phyloP scores from a whole-genome alignment of 768 basidiomycete species.

The Megacollybia marginata region DNA sequence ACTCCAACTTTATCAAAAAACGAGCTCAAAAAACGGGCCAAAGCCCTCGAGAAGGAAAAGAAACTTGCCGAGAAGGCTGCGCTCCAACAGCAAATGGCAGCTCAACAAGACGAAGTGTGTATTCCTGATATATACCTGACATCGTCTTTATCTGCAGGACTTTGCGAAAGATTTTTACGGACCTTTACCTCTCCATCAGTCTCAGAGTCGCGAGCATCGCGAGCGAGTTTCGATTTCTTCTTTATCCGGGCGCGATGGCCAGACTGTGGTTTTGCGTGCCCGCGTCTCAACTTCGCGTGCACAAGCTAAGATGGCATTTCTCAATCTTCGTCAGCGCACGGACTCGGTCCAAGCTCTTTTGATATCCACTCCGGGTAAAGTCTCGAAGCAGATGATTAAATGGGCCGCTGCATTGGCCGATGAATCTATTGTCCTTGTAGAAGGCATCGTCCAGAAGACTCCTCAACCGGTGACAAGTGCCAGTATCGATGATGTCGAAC shows the following conservation, averaged over 20 bases:
- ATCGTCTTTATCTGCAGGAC: slow-evolving; percentile 42
- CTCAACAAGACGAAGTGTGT: slow-evolving; percentile 53
- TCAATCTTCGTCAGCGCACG: slow-evolving; percentile 83
- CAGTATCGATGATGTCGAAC: slow-evolving; percentile 78
- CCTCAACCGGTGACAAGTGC: slow-evolving; percentile 89
- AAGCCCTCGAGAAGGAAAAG: slow-evolving; percentile 84
- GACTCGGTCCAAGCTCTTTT: slow-evolving; percentile 85
- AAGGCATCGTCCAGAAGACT: slow-evolving; percentile 73
- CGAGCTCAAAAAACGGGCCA: slow-evolving; percentile 86
- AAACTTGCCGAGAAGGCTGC: slow-evolving; percentile 84
- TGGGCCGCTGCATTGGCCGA: slow-evolving; percentile 72
- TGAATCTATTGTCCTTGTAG: slow-evolving; percentile 89
- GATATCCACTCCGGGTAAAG: slow-evolving; percentile 57
- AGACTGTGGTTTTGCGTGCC: slow-evolving; percentile 79
- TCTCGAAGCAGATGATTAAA: slow-evolving; percentile 97
- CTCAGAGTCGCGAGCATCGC: slow-evolving; percentile 63
- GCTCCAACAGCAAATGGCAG: slow-evolving; percentile 66
- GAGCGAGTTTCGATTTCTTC: slow-evolving; percentile 57
- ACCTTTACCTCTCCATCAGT: slow-evolving; percentile 83
- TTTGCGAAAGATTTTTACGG: slow-evolving; percentile 79
- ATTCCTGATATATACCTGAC: background rate
- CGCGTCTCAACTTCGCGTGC: slow-evolving; percentile 88
- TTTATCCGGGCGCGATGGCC: slow-evolving; percentile 58
- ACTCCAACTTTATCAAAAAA: slow-evolving; percentile 65
- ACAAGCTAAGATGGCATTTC: slow-evolving; percentile 94